A percentile compares a stretch with the other conserved stretches of the same genome.
Conservation (phyloP, 2,329 filamentous ascomycete species). For the Davidsoniella eucalypti region DNA sequence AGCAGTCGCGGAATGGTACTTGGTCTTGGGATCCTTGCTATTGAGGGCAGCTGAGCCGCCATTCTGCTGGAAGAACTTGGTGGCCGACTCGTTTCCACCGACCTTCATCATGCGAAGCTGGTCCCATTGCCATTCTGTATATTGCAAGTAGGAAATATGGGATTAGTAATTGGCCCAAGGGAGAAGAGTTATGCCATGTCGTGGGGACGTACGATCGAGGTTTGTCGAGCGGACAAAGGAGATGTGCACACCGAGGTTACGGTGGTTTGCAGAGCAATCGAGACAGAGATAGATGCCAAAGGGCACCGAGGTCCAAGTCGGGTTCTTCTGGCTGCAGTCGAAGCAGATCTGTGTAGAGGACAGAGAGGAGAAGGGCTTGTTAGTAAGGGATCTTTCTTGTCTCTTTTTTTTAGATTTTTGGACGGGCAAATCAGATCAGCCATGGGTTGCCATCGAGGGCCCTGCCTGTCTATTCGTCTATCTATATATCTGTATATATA, state of each 20-base stretch:
- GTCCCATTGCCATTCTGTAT: constrained; percentile 90
- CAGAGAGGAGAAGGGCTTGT: too few relatives aligned
- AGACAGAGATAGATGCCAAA: constrained; percentile 97
- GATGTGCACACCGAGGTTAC: constrained; percentile 96
- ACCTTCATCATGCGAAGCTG: constrained; percentile 96
- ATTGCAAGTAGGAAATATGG: constrained; percentile 13
- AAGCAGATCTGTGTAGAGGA: constrained; percentile 62
- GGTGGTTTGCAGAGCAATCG: constrained; percentile 92
- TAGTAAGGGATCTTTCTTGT: too few relatives aligned
- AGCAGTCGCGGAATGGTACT: constrained; percentile 87
- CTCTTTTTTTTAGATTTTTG: too few relatives aligned
- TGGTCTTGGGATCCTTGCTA: constrained; percentile 92
- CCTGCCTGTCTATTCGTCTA: too few relatives aligned
- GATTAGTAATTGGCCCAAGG: neutral
- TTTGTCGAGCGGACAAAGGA: constrained; percentile 98
- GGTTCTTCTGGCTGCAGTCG: constrained; percentile 93
- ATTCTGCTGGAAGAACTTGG: constrained; percentile 95
- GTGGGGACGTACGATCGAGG: constrained; percentile 69
- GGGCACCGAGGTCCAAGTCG: constrained; percentile 94
- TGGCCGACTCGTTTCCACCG: constrained; percentile 92
- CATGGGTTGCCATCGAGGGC: too few relatives aligned
- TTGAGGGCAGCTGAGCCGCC: constrained; percentile 84
- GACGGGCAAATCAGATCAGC: constrained; percentile 5
- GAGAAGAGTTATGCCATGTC: neutral
- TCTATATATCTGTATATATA: too few relatives aligned